Percentiles rank a stretch among this genome's conserved stretches.
phyloP scores from a whole-genome alignment of 164 flowering plant species.

The Dillenia turbinata region DNA sequence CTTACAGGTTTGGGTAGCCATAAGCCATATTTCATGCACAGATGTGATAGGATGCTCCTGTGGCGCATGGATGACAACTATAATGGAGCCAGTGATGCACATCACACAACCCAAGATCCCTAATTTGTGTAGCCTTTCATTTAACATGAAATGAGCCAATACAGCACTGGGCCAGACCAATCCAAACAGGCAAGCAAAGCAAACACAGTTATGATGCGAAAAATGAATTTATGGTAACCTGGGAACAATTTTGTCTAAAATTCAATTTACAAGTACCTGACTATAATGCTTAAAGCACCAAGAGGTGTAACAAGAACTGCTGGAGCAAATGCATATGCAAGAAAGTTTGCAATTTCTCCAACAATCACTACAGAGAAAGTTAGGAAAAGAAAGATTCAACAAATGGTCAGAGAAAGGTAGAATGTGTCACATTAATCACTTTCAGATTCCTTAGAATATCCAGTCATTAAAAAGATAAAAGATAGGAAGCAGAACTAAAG shows the following conservation, averaged over 20 bases:
- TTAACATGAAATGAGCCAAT: slow-evolving; percentile 74
- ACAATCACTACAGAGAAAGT: slow-evolving; percentile 54
- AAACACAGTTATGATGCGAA: background rate
- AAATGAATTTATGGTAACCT: background rate
- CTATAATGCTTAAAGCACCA: slow-evolving; percentile 80
- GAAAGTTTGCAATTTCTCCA: slow-evolving; percentile 84
- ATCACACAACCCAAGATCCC: slow-evolving; percentile 78
- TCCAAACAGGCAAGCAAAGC: background rate
- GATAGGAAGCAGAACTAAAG: background rate
- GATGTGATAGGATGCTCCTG: slow-evolving; percentile 65
- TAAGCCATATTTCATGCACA: slow-evolving; percentile 71
- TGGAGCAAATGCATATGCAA: slow-evolving; percentile 90
- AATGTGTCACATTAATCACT: slow-evolving; percentile 8
- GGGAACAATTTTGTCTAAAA: background rate
- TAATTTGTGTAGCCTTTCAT: slow-evolving; percentile 61
- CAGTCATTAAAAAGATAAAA: background rate
- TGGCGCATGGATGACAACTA: slow-evolving; percentile 88
- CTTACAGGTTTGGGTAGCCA: slow-evolving; percentile 78
- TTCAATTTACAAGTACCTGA: slow-evolving; percentile 40
- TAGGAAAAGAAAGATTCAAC: slow-evolving; percentile 13
- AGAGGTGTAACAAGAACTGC: slow-evolving; percentile 93
- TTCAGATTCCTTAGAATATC: background rate
- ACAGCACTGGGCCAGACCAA: slow-evolving; percentile 50
- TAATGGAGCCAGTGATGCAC: slow-evolving; percentile 77
- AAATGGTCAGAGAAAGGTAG: slow-evolving; percentile 15